Base-by-base conservation (phyloP, 1,139 yeast species). In the Torulaspora pretoriensis region DNA sequence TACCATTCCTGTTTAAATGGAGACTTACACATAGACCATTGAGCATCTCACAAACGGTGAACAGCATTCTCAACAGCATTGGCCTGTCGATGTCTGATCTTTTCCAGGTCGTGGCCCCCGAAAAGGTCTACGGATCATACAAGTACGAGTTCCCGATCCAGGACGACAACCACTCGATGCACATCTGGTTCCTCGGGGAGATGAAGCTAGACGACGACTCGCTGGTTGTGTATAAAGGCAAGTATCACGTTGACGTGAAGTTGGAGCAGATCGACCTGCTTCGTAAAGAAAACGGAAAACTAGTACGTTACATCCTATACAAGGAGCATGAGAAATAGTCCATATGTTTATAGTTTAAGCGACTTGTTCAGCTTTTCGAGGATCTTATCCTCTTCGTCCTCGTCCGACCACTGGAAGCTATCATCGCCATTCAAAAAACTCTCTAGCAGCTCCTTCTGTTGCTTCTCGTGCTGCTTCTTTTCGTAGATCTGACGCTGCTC, bases 161-260 rank as follows among this genome's bases (percentile, higher is more conserved):
- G 29, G 57, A 56, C 17, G 56, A 56, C 29, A 53, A 54, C 26
- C 59, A 56, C 41, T 42, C 60, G 6, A 51, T 57, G 51, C 61
- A 60, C 41, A 46, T 63, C 13, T 62, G 62, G 56, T 61, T 63
- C 37, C 38, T 54, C 17, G 65, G 65, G 7, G 63, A 61, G 43
- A 49, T 63, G 40, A 47, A 50, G 17, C 32, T 63, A 25, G 51
- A 52, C 23, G 45, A 51, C 10, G 53, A 56, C 24, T 50, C 61
- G 1, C 25, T 47, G 28, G 47, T 63, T 17, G 53, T 57, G 10
- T 63, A 53, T 49, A 55, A 53, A 38, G 67, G 67, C 7, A 55
- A 56, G 30, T 62, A 53, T 40, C 65, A 62, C 39, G 57, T 61
- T 13, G 62, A 60, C 43, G 58, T 57, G 17, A 54, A 53, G 38